Base-by-base conservation (phyloP, 2,329 filamentous ascomycete species). In the Aspergillus clavatus region DNA sequence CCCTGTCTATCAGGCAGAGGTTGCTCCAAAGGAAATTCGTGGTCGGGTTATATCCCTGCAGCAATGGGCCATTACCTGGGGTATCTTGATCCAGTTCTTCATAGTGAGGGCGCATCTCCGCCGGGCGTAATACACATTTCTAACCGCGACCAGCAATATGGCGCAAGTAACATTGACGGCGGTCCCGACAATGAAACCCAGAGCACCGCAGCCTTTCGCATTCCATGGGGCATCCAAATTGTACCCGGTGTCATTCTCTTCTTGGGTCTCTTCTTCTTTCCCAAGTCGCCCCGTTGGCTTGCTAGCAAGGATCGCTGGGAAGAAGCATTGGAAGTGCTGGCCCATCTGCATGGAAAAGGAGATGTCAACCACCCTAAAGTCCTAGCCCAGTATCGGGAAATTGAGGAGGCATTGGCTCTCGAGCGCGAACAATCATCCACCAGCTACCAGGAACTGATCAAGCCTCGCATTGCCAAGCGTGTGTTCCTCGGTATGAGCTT, bases 31-130 rank as follows among this genome's bases (percentile, higher is more conserved):
- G 1, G 68, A 67, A 29, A 77, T 73, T 52, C 70, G 77, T 51
- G 77, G 77, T 7, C 76, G 81, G 16, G 74, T 89, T 31, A 83
- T 89, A 16, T 81, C 82, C 35, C 76, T 80, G 36, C 84, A 88
- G 62, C 85, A 89, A 62, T 84, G 83, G 72, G 82, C 83, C 14
- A 87, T 89, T 49, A 85, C 84, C 51, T 85, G 75, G 75, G 82
- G 79, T 52, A 83, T 84, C 51, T 58, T 84, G 47, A 81, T 84
- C 66, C 83, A 84, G 77, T 85, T 82, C 70, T 82, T 55, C 22
- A 62, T 82, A 56, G 61, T 58, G 21, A 28, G 40, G 36, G 7
- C 29, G 31, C 82, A 72, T 73, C 23, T 45, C 33, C 0, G 45
- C 24, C 7, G 37, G 11, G 3, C 11, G 19, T 3, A 7, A 8